Conservation (phyloP, 352 stramenopile species). For the Aphanomyces astaci region DNA sequence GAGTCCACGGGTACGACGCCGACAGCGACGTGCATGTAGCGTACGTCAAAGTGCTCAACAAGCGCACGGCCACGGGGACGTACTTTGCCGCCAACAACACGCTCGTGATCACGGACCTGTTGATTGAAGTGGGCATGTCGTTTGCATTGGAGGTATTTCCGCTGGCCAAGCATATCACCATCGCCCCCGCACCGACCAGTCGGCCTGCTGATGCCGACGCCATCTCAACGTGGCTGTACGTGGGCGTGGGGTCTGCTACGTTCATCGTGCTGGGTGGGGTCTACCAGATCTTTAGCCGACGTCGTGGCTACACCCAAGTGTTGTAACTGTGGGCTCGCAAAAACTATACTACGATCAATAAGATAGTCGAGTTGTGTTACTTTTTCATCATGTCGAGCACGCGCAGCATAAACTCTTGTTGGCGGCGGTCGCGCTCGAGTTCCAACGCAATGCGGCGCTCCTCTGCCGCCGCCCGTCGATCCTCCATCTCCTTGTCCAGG, state of each 20-base stretch:
- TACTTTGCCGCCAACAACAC: constrained; percentile 14
- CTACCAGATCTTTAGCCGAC: constrained; percentile 10
- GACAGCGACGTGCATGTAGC: constrained; percentile 4
- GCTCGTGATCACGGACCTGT: constrained; percentile 7
- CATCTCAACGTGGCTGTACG: background rate
- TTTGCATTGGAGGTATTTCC: constrained; percentile 13
- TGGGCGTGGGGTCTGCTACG: background rate
- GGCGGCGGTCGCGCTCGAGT: constrained; percentile 10
- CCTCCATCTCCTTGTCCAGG: constrained; percentile 14
- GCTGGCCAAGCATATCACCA: background rate
- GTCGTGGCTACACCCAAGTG: constrained; percentile 12
- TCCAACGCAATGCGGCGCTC: constrained; percentile 11
- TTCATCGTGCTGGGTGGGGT: background rate
- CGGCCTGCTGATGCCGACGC: too few relatives aligned
- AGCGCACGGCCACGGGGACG: background rate
- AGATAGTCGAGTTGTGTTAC: too few relatives aligned
- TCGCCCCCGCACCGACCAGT: too few relatives aligned
- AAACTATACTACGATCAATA: too few relatives aligned
- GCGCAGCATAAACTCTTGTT: constrained; percentile 21
- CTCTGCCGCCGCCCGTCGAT: constrained; percentile 15
- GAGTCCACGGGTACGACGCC: background rate
- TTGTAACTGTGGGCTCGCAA: background rate
- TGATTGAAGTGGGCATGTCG: constrained; percentile 6
- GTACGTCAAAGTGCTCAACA: constrained; percentile 15
- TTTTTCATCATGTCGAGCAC: constrained; percentile 22